A percentile compares a stretch with the other conserved stretches of the same genome.
phyloP scores from a whole-genome alignment of 176 grass and related monocot genomes.

The Ensete glaucum region DNA sequence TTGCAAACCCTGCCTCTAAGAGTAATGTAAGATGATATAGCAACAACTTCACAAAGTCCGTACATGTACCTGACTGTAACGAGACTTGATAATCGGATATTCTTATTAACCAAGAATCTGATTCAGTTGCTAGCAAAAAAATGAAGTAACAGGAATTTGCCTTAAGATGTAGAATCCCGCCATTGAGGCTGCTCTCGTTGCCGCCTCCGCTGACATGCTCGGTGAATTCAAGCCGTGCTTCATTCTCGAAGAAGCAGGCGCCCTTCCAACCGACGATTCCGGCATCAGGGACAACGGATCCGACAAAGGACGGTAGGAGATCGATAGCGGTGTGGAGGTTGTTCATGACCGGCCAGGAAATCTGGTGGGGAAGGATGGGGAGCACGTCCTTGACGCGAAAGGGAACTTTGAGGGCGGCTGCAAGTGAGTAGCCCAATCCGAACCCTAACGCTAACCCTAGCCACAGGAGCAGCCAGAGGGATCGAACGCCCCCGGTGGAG shows the following conservation, averaged over 20 bases:
- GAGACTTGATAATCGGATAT: too few species aligned
- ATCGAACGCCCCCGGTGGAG: background rate
- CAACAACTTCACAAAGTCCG: too few species aligned
- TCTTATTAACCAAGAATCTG: background rate
- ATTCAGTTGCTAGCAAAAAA: constrained; percentile 3
- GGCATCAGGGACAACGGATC: constrained; percentile 43
- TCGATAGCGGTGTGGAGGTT: constrained; percentile 82
- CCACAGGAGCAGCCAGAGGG: background rate
- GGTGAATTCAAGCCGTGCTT: constrained; percentile 64
- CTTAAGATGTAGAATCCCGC: constrained; percentile 64
- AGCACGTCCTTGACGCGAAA: constrained; percentile 74
- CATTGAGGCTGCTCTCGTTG: constrained; percentile 38
- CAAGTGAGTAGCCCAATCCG: background rate
- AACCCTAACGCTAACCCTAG: background rate
- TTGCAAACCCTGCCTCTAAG: too few species aligned
- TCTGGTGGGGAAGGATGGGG: constrained; percentile 70
- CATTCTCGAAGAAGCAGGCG: constrained; percentile 68
- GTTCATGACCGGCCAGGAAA: constrained; percentile 87
- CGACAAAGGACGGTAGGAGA: constrained; percentile 75
- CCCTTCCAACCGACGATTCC: constrained; percentile 44
- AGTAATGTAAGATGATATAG: too few species aligned
- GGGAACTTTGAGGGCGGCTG: constrained; percentile 29
- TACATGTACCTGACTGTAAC: too few species aligned
- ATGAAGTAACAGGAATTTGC: constrained; percentile 21
- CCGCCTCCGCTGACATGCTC: background rate